These are phyloP conservation scores for Ganoderma meredithae DNA, from an alignment of 1,284 basidiomycete genomes.

Conservation along the genomic window DNA sequence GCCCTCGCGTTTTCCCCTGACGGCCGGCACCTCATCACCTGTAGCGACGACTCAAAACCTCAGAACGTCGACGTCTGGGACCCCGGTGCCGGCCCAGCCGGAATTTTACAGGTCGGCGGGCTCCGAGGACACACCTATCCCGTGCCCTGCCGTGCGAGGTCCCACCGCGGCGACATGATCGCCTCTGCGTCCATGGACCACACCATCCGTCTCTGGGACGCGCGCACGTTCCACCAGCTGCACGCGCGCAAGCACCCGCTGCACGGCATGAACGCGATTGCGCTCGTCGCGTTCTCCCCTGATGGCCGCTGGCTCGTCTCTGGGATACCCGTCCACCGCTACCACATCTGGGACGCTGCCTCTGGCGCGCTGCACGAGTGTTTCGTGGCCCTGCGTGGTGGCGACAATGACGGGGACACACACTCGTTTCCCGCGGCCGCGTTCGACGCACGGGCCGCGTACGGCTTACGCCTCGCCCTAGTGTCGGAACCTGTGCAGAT, in stretches of 20 bases:
- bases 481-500: too few relatives aligned
- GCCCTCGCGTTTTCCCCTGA: conserved; percentile 37
- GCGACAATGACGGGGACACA: too few relatives aligned
- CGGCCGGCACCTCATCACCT: conserved; percentile 30
- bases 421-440: too few relatives aligned
- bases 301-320: too few relatives aligned
- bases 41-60: conserved; percentile 30
- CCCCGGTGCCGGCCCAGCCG: conserved; percentile 11
- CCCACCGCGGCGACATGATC: conserved; percentile 29
- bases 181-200: conserved; percentile 28
- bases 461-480: too few relatives aligned
- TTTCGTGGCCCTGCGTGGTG: too few relatives aligned
- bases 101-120: not conserved
- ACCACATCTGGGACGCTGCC: too few relatives aligned
- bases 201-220: conserved; percentile 29
- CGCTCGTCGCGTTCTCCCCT: too few relatives aligned
- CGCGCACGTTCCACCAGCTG: conserved; percentile 10
- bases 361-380: too few relatives aligned
- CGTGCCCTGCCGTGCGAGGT: conserved; percentile 30
- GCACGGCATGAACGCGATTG: too few relatives aligned
- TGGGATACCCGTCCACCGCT: too few relatives aligned
- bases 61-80: conserved; percentile 32
- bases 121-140: conserved; percentile 26
- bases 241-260: conserved; percentile 16
- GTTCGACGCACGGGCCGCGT: too few relatives aligned